Evolutionary conservation across 495 filamentous ascomycete species (phyloP), one percentile per base, ranked within the genome.

Genomic region (Saxispiralis lemnorum): DNA sequence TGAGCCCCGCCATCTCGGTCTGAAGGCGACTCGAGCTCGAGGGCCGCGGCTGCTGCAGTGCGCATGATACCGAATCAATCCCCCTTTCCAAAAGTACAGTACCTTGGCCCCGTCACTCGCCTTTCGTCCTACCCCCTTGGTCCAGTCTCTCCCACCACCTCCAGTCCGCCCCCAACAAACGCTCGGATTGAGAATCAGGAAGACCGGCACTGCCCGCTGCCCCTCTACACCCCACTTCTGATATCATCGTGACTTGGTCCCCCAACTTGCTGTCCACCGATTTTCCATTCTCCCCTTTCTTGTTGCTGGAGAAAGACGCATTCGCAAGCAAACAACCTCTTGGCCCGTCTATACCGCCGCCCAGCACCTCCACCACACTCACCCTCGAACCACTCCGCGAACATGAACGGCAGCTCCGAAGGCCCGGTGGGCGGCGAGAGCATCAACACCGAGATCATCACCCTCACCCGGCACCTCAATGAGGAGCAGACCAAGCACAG

Each of bases 361-460:
- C 44, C 17, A 4, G n/a, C 19, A 9, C 35, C 12, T 6, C n/a
- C 11, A 7, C 31, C 18, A 18, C 3, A 4, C 37, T n/a, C 44
- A 20, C 11, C 13, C 14, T 7, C 19, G 10, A 21, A 28, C 5
- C 35, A 17, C 20, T 19, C 18, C 19, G 30, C 47, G 44, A 34
- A 19, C 30, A 47, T 44, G 45, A 37, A 24, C 38, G 38, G 33
- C 34, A 48, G 39, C 31, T 44, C 24, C 14, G 62, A 63, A 16
- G 53, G 56, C 4, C 49, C 66, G 32, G 58, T 60, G 13, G 70
- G 71, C 21, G 66, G 76, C 45, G 74, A 92, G 66, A 76, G 81
- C 56, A 74, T 97, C 62, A 93, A 97, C 70, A 93, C 83, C 32
- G 76, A 95, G 55, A 95, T 96, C 51, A 70, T 96, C 54, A 96